These are phyloP conservation scores for Rutstroemia sp. DNA, from an alignment of 2,329 filamentous ascomycete species.

Conservation along the genomic window DNA sequence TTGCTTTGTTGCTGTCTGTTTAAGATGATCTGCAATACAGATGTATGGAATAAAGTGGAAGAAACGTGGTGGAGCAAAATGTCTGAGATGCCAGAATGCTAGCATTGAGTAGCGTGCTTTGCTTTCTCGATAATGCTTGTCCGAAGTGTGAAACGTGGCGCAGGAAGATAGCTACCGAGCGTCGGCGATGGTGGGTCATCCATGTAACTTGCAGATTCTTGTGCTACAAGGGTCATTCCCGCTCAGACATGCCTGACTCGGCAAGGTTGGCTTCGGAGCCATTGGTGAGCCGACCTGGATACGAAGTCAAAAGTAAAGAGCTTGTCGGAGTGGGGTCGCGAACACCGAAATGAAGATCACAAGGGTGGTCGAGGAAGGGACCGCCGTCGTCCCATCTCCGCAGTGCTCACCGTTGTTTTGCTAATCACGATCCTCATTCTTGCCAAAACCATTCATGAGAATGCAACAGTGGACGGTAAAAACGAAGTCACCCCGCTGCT, in stretches of 20 bases:
- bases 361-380: neutral
- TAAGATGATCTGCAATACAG: neutral
- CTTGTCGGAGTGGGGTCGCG: too few species aligned
- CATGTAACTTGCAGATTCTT: neutral
- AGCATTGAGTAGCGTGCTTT: neutral
- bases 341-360: neutral
- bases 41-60: neutral
- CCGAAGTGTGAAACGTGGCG: conserved; percentile 2
- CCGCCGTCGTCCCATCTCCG: too few species aligned
- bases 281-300: too few species aligned
- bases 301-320: too few species aligned
- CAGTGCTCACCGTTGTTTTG: too few species aligned
- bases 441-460: neutral
- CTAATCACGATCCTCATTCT: neutral
- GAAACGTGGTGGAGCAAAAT: neutral
- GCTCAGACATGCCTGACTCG: neutral
- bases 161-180: neutral
- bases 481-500: neutral
- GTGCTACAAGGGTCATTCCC: neutral
- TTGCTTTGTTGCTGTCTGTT: neutral
- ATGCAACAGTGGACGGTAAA: neutral
- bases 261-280: neutral
- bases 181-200: conserved; percentile 6
- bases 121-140: neutral
- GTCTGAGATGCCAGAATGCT: neutral